These are phyloP conservation scores for Epichloe brachyelytri DNA, from an alignment of 2,329 filamentous ascomycete species.

Conservation along the genomic window DNA sequence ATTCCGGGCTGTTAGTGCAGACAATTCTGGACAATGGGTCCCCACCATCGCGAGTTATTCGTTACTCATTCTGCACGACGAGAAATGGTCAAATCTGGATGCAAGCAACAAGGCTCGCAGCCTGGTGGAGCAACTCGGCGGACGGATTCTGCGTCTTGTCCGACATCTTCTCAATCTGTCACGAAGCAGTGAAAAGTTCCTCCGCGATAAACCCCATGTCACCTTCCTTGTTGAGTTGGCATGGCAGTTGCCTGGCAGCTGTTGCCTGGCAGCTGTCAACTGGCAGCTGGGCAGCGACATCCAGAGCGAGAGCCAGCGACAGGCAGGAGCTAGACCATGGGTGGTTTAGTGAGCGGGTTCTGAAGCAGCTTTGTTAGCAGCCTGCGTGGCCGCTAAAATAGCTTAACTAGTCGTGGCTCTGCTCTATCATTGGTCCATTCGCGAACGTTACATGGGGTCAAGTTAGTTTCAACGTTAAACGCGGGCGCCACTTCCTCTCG, in stretches of 20 bases:
- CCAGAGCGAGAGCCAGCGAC: neutral
- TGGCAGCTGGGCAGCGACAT: neutral
- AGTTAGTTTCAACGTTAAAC: neutral
- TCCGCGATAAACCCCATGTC: too few species aligned
- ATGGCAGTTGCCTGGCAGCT: neutral
- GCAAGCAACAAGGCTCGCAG: too few species aligned
- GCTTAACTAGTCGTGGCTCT: neutral
- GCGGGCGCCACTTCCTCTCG: neutral
- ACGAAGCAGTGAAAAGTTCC: neutral
- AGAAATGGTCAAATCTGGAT: too few species aligned
- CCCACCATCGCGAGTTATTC: too few species aligned
- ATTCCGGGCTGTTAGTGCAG: neutral
- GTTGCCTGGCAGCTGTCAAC: neutral
- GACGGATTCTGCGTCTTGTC: neutral
- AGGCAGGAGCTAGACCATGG: neutral
- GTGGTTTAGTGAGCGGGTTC: neutral
- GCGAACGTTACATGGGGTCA: neutral
- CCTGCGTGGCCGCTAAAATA: neutral
- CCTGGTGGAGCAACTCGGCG: too few species aligned
- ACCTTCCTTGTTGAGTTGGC: too few species aligned
- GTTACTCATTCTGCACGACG: too few species aligned
- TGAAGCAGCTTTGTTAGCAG: neutral
- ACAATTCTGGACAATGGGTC: too few species aligned
- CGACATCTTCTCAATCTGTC: neutral
- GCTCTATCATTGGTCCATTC: neutral